Conservation (phyloP, 306 rosid species). For the Pyrus pyrifolia region DNA sequence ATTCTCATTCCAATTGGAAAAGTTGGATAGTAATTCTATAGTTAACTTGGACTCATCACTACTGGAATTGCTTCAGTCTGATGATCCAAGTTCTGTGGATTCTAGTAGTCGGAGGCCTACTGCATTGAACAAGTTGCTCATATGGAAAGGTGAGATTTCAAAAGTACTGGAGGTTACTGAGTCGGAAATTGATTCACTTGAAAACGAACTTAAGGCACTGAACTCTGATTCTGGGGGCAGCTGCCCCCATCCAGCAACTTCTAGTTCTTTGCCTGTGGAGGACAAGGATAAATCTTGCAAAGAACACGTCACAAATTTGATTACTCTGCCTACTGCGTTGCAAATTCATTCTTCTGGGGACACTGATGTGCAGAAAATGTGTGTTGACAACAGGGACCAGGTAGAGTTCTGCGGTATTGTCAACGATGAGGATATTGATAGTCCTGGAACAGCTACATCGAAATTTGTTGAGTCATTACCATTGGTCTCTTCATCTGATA, state of each 20-base stretch:
- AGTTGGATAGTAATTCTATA: constrained; percentile 47
- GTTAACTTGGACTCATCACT: constrained; percentile 52
- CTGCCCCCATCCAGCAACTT: constrained; percentile 37
- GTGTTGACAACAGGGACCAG: constrained; percentile 29
- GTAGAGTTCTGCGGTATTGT: constrained; percentile 24
- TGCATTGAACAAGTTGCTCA: constrained; percentile 63
- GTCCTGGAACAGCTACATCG: constrained; percentile 89
- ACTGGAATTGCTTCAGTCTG: constrained; percentile 55
- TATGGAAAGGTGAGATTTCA: constrained; percentile 81
- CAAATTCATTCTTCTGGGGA: constrained; percentile 39
- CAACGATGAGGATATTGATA: constrained; percentile 70
- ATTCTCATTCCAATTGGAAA: constrained; percentile 59
- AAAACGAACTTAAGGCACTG: constrained; percentile 62
- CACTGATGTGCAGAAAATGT: constrained; percentile 34
- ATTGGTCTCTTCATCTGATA: constrained; percentile 33
- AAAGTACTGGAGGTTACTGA: constrained; percentile 84
- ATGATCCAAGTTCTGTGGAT: constrained; percentile 50
- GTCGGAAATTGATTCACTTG: constrained; percentile 84
- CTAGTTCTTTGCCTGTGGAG: constrained; percentile 34
- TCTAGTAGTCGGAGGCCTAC: constrained; percentile 43
- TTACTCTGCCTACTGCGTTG: constrained; percentile 42
- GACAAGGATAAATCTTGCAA: constrained; percentile 29
- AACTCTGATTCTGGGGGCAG: constrained; percentile 39
- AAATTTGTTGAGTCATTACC: constrained; percentile 65
- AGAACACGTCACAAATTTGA: constrained; percentile 30